These are phyloP conservation scores for Madurella mycetomatis DNA, from an alignment of 2,329 filamentous ascomycete species.

Conservation along the genomic window DNA sequence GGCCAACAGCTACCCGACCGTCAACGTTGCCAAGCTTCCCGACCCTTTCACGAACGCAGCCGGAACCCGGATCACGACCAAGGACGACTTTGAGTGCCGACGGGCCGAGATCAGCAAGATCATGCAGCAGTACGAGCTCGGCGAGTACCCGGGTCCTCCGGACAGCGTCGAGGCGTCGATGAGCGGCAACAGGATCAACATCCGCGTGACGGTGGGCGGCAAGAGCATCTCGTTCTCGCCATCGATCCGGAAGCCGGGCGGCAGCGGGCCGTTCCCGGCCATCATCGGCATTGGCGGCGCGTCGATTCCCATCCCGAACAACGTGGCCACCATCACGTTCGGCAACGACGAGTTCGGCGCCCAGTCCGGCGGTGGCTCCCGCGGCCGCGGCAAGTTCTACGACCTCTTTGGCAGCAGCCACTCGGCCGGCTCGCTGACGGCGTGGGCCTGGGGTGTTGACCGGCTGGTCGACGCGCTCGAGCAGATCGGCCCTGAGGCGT, in stretches of 20 bases:
- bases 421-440: constrained; percentile 54
- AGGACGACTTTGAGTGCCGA: constrained; percentile 46
- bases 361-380: constrained; percentile 43
- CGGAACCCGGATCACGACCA: constrained; percentile 41
- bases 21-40: constrained; percentile 37
- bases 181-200: constrained; percentile 39
- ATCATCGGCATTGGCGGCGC: constrained; percentile 54
- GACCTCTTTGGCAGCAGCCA: constrained; percentile 52
- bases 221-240: constrained; percentile 44
- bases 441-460: constrained; percentile 61
- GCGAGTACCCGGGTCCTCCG: constrained; percentile 43
- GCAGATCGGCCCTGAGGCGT: constrained; percentile 37
- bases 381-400: constrained; percentile 57
- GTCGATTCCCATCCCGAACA: constrained; percentile 51
- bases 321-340: constrained; percentile 55
- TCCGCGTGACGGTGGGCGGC: constrained; percentile 42
- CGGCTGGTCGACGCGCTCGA: constrained; percentile 58
- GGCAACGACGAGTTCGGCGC: constrained; percentile 54
- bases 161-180: constrained; percentile 43
- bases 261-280: constrained; percentile 48
- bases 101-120: constrained; percentile 44
- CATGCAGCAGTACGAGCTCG: constrained; percentile 49
- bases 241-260: constrained; percentile 39
- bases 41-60: constrained; percentile 46
- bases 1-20: constrained; percentile 32